Percentiles rank a stretch among this genome's conserved stretches.
Conservation (phyloP, 164 flowering plant genomes). For the Stephania yunnanensis region DNA sequence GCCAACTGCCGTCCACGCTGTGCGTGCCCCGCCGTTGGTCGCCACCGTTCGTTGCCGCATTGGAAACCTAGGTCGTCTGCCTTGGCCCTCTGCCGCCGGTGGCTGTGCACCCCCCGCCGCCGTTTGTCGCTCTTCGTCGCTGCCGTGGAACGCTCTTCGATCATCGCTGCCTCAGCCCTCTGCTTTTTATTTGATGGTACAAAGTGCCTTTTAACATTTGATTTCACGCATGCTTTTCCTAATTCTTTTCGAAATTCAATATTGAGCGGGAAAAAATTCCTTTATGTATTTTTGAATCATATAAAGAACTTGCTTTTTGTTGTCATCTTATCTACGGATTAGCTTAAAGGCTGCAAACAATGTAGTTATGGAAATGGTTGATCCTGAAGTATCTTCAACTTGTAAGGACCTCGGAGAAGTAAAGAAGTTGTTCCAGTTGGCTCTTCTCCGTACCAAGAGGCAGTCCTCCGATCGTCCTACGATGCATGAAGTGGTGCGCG, state of each 20-base stretch:
- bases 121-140: too few relatives aligned
- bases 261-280: neutral
- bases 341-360: conserved; percentile 81
- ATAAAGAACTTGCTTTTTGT: neutral
- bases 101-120: too few relatives aligned
- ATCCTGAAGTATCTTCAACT: conserved; percentile 66
- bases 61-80: too few relatives aligned
- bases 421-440: conserved; percentile 86
- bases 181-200: too few relatives aligned
- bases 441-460: conserved; percentile 79
- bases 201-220: too few relatives aligned
- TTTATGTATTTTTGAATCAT: too few relatives aligned
- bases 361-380: conserved; percentile 89
- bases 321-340: conserved; percentile 28
- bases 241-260: neutral
- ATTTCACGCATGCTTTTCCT: neutral
- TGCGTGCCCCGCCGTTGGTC: too few relatives aligned
- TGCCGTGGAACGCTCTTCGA: too few relatives aligned
- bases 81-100: too few relatives aligned
- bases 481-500: conserved; percentile 92
- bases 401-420: conserved; percentile 84
- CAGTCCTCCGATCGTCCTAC: conserved; percentile 88
- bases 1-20: too few relatives aligned
- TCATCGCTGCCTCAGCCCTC: too few relatives aligned
- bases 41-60: too few relatives aligned